Base-by-base conservation (phyloP, 805 yeast species). In the Hanseniaspora thailandica region DNA sequence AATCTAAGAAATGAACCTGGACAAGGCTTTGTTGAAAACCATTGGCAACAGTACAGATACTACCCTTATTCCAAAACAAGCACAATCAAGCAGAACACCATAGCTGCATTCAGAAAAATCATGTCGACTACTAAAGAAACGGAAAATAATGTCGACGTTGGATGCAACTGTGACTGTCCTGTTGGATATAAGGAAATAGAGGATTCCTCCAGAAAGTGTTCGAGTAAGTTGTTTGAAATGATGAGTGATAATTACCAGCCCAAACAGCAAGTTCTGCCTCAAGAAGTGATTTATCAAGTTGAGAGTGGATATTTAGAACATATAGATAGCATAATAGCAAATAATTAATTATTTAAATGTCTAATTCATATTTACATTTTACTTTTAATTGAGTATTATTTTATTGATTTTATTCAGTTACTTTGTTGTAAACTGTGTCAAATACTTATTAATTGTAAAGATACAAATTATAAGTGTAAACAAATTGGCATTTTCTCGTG, bases 101-200 rank as follows among this genome's bases (percentile, higher is more conserved):
- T 17, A 22, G 19, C 25, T 5, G 34, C 26, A 13, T 51, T 45
- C 23, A 39, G 45, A 36, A 51, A 38, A 13, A 19, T 51, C 12
- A 7, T 51, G 31, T 33, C n/a, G 7, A 20, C 28, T n/a, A 25
- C 23, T 12, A 45, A 61, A 57, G 41, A 59, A 57, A 40, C 73
- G 65, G 55, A 75, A 69, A 60, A 62, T 28, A 69, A 68, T 52
- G 23, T 41, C 12, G 19, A 54, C 15, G 80, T 80, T 7, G 96
- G 97, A 1, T 89, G 97, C 65, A 71, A 96, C 39, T 89, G 97
- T 66, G 73, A 76, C 57, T 89, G 97, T 67, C 95, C 86, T 5
- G 35, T 56, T 2, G 61, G 62, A n/a, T 70, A 64, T 49, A 55
- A 59, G 26, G 89, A 81, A 55, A 71, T 79, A 47, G 90, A 82